Evolutionary conservation across 768 basidiomycete species (phyloP).

Genomic region (Mycena albidolilacea): DNA sequence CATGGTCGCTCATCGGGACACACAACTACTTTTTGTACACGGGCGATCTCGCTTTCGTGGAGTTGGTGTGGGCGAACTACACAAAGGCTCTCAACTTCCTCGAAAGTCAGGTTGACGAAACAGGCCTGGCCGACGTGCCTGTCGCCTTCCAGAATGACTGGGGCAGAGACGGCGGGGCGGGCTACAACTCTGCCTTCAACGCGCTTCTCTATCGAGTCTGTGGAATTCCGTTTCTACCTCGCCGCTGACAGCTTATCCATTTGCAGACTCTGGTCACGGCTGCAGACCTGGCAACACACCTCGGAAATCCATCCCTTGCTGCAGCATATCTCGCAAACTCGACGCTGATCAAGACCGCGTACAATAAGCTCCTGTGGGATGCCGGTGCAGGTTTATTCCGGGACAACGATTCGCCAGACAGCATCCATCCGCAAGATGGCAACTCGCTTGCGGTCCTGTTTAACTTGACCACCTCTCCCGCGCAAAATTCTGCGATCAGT

Average conservation of each 20-base stretch:
- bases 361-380: conserved; percentile 63
- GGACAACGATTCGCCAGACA: conserved; percentile 59
- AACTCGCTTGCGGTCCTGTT: conserved; percentile 65
- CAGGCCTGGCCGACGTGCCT: conserved; percentile 58
- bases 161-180: conserved; percentile 62
- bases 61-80: conserved; percentile 62
- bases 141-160: conserved; percentile 62
- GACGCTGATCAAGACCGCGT: conserved; percentile 55
- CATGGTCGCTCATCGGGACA: conserved; percentile 64
- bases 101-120: conserved; percentile 57
- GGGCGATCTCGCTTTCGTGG: conserved; percentile 61
- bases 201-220: conserved; percentile 60
- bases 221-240: not conserved
- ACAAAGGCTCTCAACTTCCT: conserved; percentile 55
- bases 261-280: conserved; percentile 52
- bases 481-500: conserved; percentile 60
- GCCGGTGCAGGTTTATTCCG: conserved; percentile 59
- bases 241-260: not conserved
- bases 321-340: conserved; percentile 50
- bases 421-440: conserved; percentile 64
- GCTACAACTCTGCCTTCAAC: conserved; percentile 64
- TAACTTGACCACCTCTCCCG: conserved; percentile 56
- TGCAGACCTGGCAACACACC: conserved; percentile 51
- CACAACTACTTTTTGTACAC: conserved; percentile 62
- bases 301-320: conserved; percentile 46